A percentile compares a stretch with the other conserved stretches of the same genome.
phyloP scores from a whole-genome alignment of 805 yeast species.

The Yarrowia sp. region DNA sequence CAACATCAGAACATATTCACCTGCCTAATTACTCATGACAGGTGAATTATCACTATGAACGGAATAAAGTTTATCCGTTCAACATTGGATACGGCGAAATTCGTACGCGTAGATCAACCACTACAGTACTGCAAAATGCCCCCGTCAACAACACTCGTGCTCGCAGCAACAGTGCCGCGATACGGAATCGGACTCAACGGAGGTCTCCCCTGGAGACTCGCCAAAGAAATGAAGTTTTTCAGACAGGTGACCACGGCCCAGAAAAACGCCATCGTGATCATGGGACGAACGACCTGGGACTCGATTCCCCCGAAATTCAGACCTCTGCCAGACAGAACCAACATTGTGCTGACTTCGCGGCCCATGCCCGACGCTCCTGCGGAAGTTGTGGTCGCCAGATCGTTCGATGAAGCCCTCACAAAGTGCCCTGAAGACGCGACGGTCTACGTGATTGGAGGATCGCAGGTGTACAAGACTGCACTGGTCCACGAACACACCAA shows the following conservation, averaged over 20 bases:
- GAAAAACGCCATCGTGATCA: conserved; percentile 56
- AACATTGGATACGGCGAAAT: too few relatives aligned
- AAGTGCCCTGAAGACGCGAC: conserved; percentile 43
- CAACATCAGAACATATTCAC: too few relatives aligned
- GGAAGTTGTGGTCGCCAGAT: conserved; percentile 42
- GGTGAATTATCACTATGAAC: too few relatives aligned
- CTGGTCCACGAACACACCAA: conserved; percentile 47
- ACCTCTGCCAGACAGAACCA: conserved; percentile 73
- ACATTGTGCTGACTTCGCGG: conserved; percentile 67
- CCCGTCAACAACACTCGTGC: conserved; percentile 58
- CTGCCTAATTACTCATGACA: too few relatives aligned
- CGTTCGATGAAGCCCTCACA: conserved; percentile 47
- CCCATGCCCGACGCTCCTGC: conserved; percentile 32
- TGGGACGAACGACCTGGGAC: conserved; percentile 97
- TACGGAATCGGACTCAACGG: conserved; percentile 85
- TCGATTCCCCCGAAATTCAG: conserved; percentile 82
- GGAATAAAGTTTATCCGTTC: too few relatives aligned
- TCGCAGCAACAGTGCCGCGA: conserved; percentile 79
- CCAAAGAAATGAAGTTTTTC: conserved; percentile 83
- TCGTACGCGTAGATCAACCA: background rate
- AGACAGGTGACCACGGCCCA: conserved; percentile 58
- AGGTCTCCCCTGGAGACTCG: conserved; percentile 80
- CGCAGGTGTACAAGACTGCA: conserved; percentile 70
- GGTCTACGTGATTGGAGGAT: conserved; percentile 89
- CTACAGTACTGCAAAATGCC: background rate